Base-by-base conservation (phyloP, 257 asterid genomes). In the Nicotiana knightiana region DNA sequence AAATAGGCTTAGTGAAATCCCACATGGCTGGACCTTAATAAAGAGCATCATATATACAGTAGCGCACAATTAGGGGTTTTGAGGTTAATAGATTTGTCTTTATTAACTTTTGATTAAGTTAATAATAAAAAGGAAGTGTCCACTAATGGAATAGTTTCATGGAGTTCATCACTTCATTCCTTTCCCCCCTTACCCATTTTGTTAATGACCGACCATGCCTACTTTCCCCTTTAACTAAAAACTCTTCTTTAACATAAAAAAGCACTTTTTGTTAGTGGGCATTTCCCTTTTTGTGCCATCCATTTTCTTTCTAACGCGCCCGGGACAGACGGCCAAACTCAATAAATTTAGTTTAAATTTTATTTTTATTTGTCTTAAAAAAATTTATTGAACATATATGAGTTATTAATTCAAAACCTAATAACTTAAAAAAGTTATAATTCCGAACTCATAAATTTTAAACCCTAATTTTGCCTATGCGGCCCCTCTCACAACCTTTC, bases 201-300 rank as follows among this genome's bases (percentile, higher is more conserved):
- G 87, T 89, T 88, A 82, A 85, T 80, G 80, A 30, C 88, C 88
- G 84, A 89, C 89, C 90, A 90, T 88, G 70, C 85, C 83, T 84
- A 82, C 68, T 54, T 75, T 83, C 67, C 84, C 79, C 77, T 85
- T 85, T 77, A 84, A 79, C 84, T 73, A 68, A 76, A 81, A 54
- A 76, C 70, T 83, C 82, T 73, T n/a, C 18, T 70, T 86, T 83
- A 81, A 43, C 77, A 81, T n/a, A 80, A 82, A 86, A 30, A 43
- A 85, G 24, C 24, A 21, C 73, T 39, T 66, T 77, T 86, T 87
- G 81, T 87, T 88, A 93, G 97, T 93, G 97, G 97, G 95, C 93
- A 91, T 92, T 92, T 79, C 87, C 59, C 85, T 91, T 90, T 88
- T 63, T 58, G 65, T 67, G 65, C 86, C 86, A 82, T 88, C 79